Evolutionary conservation across 352 stramenopile species (phyloP).

Genomic region (Aphanomyces invadans): DNA sequence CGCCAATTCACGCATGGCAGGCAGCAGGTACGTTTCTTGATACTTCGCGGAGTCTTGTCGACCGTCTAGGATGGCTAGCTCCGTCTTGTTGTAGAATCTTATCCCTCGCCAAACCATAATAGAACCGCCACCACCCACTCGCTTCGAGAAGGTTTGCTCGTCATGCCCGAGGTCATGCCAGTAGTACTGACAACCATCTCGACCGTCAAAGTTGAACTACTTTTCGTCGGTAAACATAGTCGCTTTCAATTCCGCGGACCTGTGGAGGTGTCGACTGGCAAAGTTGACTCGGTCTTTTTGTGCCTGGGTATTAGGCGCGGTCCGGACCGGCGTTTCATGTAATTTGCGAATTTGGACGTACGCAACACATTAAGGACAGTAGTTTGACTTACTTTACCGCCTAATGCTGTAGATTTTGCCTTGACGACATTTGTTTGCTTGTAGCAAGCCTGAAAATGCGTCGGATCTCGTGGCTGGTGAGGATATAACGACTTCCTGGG

Average conservation of each 20-base stretch:
- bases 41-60: background rate
- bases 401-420: background rate
- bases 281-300: constrained; percentile 3
- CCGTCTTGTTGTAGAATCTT: background rate
- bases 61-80: background rate
- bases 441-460: background rate
- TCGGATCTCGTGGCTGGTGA: background rate
- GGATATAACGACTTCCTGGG: background rate
- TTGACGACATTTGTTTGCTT: background rate
- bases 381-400: background rate
- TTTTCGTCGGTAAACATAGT: background rate
- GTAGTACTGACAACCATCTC: background rate
- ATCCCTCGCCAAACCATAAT: background rate
- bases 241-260: constrained; percentile 23
- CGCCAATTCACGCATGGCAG: background rate
- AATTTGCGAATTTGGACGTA: constrained; percentile 12
- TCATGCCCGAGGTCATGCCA: constrained; percentile 8
- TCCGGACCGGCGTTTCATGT: constrained; percentile 20
- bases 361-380: background rate
- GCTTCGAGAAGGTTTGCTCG: background rate
- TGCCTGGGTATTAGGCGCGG: constrained; percentile 17
- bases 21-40: background rate
- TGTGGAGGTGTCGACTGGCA: background rate
- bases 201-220: background rate
- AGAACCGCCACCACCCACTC: background rate